Conservation (phyloP, 2,329 filamentous ascomycete species). For the Penicillium sp. region DNA sequence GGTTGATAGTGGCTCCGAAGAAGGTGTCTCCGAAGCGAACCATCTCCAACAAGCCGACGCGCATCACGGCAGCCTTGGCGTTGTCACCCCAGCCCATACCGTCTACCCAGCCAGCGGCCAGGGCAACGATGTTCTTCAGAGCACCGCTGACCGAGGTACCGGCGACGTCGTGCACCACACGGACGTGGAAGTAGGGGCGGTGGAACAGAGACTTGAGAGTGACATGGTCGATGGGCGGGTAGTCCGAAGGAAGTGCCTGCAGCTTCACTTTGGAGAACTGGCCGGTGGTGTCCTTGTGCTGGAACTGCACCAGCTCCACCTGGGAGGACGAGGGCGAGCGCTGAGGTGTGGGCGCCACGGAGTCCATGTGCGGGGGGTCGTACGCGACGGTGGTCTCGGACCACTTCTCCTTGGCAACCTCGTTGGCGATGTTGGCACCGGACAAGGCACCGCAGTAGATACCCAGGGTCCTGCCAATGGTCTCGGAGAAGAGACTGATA, state of each 20-base stretch:
- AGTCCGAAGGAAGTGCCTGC: conserved; percentile 73
- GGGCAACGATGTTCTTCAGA: conserved; percentile 92
- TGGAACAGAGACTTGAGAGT: conserved; percentile 87
- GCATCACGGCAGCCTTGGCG: conserved; percentile 97
- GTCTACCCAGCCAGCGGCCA: conserved; percentile 92
- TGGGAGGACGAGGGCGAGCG: conserved; percentile 53
- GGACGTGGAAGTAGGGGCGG: conserved; percentile 95
- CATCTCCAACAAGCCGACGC: conserved; percentile 92
- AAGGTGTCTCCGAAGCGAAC: conserved; percentile 93
- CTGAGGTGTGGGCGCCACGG: conserved; percentile 65
- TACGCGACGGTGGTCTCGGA: conserved; percentile 97
- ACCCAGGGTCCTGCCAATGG: conserved; percentile 82
- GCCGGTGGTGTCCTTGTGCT: conserved; percentile 69
- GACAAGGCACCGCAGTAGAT: conserved; percentile 97
- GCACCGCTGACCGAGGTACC: conserved; percentile 93
- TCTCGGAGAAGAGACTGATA: conserved; percentile 88
- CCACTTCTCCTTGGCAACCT: conserved; percentile 94
- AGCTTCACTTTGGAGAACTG: conserved; percentile 67
- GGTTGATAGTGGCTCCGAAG: conserved; percentile 77
- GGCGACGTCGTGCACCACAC: conserved; percentile 90
- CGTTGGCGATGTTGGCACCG: conserved; percentile 92
- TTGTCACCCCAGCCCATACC: conserved; percentile 98
- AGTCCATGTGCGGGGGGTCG: conserved; percentile 86
- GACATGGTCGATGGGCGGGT: conserved; percentile 80
- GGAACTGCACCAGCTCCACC: conserved; percentile 51